A percentile compares a stretch with the other conserved stretches of the same genome.
Conservation (phyloP, 208 protist genomes). For the Crithidia acanthocephali region DNA sequence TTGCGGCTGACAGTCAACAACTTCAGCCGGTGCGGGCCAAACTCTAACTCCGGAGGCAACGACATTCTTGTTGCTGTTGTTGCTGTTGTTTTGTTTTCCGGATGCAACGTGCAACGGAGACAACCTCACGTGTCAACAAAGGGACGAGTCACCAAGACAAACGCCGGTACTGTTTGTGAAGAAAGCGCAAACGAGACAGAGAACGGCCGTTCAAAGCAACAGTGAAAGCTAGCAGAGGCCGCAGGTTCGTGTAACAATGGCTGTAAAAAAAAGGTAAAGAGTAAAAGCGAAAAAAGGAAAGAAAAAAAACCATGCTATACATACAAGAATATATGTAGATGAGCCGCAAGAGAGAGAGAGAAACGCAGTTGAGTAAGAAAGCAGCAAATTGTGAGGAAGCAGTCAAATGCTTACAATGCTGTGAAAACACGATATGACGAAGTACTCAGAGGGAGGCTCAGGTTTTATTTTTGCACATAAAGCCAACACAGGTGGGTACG, state of each 20-base stretch:
- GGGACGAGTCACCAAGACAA: too few species aligned
- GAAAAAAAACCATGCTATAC: conserved; percentile 8
- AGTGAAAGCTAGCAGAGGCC: too few species aligned
- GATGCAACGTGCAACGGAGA: too few species aligned
- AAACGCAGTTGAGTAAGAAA: neutral
- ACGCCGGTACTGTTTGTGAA: too few species aligned
- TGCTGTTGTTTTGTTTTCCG: too few species aligned
- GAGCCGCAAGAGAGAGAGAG: neutral
- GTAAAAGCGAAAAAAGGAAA: conserved; percentile 9
- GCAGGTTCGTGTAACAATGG: neutral
- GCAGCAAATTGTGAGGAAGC: too few species aligned
- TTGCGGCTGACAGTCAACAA: conserved; percentile 18
- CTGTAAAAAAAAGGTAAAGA: conserved; percentile 3
- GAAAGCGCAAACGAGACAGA: conserved; percentile 2
- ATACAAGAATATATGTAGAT: neutral
- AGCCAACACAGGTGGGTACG: too few species aligned
- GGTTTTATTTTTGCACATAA: too few species aligned
- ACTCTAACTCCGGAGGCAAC: conserved; percentile 15
- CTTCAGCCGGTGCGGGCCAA: conserved; percentile 25
- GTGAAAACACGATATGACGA: too few species aligned
- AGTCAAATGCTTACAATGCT: too few species aligned
- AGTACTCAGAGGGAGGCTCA: too few species aligned
- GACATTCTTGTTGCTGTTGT: conserved; percentile 7
- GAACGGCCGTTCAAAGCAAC: neutral
- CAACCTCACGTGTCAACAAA: too few species aligned